Evolutionary conservation across 1,284 basidiomycete genomes (phyloP).

Genomic region (Malassezia furfur): DNA sequence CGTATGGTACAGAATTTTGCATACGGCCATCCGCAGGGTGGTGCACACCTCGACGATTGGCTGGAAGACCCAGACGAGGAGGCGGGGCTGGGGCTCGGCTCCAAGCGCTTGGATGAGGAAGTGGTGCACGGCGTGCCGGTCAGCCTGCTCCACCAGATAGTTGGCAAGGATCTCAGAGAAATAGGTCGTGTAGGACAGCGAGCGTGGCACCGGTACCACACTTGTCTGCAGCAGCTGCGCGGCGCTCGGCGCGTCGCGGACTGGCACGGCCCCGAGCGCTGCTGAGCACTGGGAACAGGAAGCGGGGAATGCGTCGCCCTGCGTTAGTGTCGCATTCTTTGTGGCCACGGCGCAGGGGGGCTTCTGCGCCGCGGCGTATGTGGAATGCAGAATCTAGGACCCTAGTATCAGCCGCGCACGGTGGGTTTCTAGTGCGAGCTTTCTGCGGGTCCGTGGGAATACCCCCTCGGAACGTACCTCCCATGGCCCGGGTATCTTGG

Average conservation of each 20-base stretch:
- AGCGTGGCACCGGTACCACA: not conserved
- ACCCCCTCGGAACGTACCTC: constrained; percentile 14
- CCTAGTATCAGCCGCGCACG: constrained; percentile 18
- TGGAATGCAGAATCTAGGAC: constrained; percentile 9
- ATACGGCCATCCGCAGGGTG: not conserved
- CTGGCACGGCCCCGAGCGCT: not conserved
- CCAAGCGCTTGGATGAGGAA: constrained; percentile 2
- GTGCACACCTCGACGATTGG: constrained; percentile 6
- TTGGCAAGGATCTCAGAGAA: not conserved
- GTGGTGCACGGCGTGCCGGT: constrained; percentile 17
- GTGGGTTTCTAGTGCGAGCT: constrained; percentile 9
- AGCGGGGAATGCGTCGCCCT: not conserved
- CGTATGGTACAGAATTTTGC: constrained; percentile 9
- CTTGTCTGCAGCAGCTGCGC: constrained; percentile 7
- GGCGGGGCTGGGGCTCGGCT: not conserved
- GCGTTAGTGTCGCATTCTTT: constrained; percentile 8
- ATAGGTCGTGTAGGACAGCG: not conserved
- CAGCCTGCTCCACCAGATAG: constrained; percentile 15
- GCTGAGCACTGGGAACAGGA: not conserved
- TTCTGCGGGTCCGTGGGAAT: constrained; percentile 14
- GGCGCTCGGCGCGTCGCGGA: not conserved
- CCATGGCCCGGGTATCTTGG: not conserved
- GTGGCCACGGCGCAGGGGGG: constrained; percentile 7
- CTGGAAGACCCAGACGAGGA: constrained; percentile 16
- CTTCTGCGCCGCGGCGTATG: constrained; percentile 11